Percentiles rank a stretch among this genome's conserved stretches.
Evolutionary conservation across 805 yeast genomes (phyloP).

Genomic region (Yarrowia yakushimensis): DNA sequence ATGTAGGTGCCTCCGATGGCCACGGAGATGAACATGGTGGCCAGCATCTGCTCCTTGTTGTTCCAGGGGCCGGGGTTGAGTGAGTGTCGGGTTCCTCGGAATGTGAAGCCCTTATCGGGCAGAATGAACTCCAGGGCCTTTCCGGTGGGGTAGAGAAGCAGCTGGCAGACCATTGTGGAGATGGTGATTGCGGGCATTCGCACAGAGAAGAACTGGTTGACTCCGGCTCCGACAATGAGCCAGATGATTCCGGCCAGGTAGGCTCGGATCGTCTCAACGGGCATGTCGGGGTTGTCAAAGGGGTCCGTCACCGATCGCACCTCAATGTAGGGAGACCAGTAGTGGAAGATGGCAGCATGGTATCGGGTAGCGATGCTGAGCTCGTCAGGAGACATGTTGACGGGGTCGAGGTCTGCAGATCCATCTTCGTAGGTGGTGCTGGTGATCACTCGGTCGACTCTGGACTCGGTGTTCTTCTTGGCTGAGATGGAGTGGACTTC

Average conservation of each 20-base stretch:
- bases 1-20: slow-evolving; percentile 35
- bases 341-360: slow-evolving; percentile 43
- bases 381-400: slow-evolving; percentile 9
- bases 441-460: neutral
- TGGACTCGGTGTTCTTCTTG: neutral
- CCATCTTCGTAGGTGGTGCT: neutral
- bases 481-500: neutral
- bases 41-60: slow-evolving; percentile 60
- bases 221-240: slow-evolving; percentile 52
- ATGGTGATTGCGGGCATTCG: slow-evolving; percentile 52
- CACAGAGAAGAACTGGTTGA: slow-evolving; percentile 56
- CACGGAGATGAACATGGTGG: slow-evolving; percentile 43
- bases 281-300: slow-evolving; percentile 46
- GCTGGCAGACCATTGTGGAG: slow-evolving; percentile 45
- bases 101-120: slow-evolving; percentile 47
- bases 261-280: slow-evolving; percentile 49
- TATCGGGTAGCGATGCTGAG: neutral
- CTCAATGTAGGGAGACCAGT: slow-evolving; percentile 55
- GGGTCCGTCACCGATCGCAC: slow-evolving; percentile 54
- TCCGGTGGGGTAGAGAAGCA: slow-evolving; percentile 54
- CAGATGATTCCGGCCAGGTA: slow-evolving; percentile 41
- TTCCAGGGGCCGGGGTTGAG: slow-evolving; percentile 64
- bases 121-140: slow-evolving; percentile 40
- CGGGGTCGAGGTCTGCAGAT: neutral
- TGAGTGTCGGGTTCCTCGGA: slow-evolving; percentile 42